phyloP scores from a whole-genome alignment of 2,329 filamentous ascomycete species.

The Ciborinia camelliae region DNA sequence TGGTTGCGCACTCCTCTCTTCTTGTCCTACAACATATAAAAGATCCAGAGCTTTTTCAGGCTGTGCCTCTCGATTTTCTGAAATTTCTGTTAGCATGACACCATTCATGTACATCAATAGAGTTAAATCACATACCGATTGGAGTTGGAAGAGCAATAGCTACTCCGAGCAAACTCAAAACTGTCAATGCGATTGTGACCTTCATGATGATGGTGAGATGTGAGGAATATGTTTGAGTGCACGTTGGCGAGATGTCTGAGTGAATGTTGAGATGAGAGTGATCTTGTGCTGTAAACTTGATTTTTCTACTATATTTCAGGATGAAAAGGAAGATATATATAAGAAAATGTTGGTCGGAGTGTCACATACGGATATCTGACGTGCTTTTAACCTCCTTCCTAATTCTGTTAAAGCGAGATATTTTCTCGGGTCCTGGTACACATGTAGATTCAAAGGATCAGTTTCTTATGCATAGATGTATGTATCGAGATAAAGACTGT shows the following conservation, averaged over 20 bases:
- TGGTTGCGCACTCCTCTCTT: background rate
- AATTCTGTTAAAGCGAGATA: conserved; percentile 1
- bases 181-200: conserved; percentile 1
- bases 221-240: too few species aligned
- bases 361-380: background rate
- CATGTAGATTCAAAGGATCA: background rate
- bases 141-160: background rate
- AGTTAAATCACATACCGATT: background rate
- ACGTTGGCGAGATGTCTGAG: background rate
- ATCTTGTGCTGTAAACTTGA: too few species aligned
- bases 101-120: too few species aligned
- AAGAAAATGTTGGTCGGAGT: background rate
- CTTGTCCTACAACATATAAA: background rate
- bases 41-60: background rate
- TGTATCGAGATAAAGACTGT: background rate
- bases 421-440: background rate
- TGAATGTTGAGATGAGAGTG: background rate
- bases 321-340: background rate
- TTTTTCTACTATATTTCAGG: background rate
- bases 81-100: background rate
- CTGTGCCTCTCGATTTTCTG: background rate
- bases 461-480: background rate
- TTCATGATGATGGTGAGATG: conserved; percentile 1
- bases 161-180: conserved; percentile 1
- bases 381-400: conserved; percentile 9